These are phyloP conservation scores for Monosporozyma solicola DNA, from an alignment of 805 yeast genomes.

Conservation along the genomic window DNA sequence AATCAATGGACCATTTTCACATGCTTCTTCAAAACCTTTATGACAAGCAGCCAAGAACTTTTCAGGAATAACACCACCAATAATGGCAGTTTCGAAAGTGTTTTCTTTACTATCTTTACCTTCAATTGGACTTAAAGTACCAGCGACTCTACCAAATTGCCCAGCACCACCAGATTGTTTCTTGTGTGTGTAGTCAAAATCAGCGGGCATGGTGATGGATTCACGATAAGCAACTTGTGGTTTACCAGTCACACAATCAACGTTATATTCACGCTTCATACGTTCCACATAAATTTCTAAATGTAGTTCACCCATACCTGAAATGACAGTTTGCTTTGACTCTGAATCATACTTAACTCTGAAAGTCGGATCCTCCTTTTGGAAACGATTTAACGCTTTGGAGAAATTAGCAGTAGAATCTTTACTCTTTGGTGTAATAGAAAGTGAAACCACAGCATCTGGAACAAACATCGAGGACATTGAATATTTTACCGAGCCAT, in stretches of 20 bases:
- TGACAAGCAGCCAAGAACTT: slow-evolving; percentile 89
- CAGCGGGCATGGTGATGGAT: slow-evolving; percentile 62
- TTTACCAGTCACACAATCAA: slow-evolving; percentile 89
- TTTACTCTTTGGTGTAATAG: slow-evolving; percentile 79
- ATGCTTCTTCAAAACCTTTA: slow-evolving; percentile 90
- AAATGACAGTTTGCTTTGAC: slow-evolving; percentile 74
- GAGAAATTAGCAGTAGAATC: slow-evolving; percentile 78
- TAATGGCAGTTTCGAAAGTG: slow-evolving; percentile 70
- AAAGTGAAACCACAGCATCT: slow-evolving; percentile 92
- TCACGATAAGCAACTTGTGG: slow-evolving; percentile 99
- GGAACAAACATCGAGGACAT: slow-evolving; percentile 99
- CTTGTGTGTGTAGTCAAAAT: slow-evolving; percentile 91
- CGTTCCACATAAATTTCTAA: slow-evolving; percentile 96
- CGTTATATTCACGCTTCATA: slow-evolving; percentile 94
- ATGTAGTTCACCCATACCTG: slow-evolving; percentile 98
- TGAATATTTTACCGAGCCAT: slow-evolving; percentile 67
- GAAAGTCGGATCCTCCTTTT: slow-evolving; percentile 98
- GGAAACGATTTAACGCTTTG: slow-evolving; percentile 94
- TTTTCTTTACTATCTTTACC: slow-evolving; percentile 12
- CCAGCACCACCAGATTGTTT: slow-evolving; percentile 99
- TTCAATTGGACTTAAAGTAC: slow-evolving; percentile 57
- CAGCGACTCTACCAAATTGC: slow-evolving; percentile 95
- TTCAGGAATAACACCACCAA: slow-evolving; percentile 96
- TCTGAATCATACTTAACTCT: slow-evolving; percentile 89
- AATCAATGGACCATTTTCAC: slow-evolving; percentile 92